These are phyloP conservation scores for Trichoderma guizhouense DNA, from an alignment of 2,329 filamentous ascomycete genomes.

Conservation along the genomic window DNA sequence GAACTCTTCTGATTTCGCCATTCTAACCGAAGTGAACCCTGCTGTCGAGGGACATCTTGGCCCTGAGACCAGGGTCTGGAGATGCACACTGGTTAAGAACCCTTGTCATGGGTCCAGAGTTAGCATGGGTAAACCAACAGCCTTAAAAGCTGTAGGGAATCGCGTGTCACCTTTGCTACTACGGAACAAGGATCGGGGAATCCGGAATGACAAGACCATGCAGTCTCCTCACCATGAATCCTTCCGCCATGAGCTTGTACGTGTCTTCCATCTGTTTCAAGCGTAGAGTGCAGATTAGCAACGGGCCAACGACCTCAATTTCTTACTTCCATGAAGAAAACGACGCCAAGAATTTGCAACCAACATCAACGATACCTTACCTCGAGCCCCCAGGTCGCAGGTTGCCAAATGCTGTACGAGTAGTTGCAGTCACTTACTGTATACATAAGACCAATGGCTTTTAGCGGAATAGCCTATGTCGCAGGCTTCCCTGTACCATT, in stretches of 20 bases:
- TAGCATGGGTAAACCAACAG: not conserved
- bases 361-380: not conserved
- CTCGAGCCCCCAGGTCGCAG: not conserved
- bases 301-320: not conserved
- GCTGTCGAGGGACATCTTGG: not conserved
- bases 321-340: not conserved
- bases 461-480: not conserved
- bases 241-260: not conserved
- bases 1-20: not conserved
- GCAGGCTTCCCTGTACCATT: not conserved
- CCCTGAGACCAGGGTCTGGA: not conserved
- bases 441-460: not conserved
- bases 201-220: not conserved
- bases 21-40: not conserved
- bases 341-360: not conserved
- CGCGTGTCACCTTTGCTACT: not conserved
- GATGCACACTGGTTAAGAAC: not conserved
- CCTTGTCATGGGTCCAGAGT: not conserved
- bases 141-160: not conserved
- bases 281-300: not conserved
- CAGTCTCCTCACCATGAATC: not conserved
- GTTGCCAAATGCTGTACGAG: not conserved
- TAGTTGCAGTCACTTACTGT: not conserved
- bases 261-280: not conserved
- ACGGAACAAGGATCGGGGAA: not conserved